Percentiles rank a stretch among this genome's conserved stretches.
These are phyloP conservation scores for Picocystis sp. DNA, from an alignment of 163 green algal species.

Conservation along the genomic window DNA sequence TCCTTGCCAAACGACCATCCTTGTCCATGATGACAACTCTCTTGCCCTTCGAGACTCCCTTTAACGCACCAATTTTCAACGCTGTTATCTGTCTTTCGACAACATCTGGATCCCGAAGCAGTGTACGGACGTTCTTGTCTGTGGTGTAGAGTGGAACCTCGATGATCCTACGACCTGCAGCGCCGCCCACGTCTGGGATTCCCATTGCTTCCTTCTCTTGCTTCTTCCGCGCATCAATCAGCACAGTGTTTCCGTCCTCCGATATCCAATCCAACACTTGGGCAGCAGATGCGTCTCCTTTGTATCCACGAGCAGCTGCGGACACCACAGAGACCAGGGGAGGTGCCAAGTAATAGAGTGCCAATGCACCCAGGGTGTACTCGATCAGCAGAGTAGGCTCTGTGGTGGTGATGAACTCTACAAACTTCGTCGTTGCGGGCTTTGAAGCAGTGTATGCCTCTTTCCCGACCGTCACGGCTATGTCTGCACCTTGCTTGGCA, in stretches of 20 bases:
- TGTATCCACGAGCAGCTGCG: conserved; percentile 42
- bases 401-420: conserved; percentile 30
- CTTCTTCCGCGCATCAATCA: conserved; percentile 53
- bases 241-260: conserved; percentile 27
- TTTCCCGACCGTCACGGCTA: too few species aligned
- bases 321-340: conserved; percentile 16
- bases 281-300: conserved; percentile 44
- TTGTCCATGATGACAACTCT: conserved; percentile 63
- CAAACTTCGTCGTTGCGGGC: not conserved
- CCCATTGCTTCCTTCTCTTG: conserved; percentile 46
- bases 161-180: conserved; percentile 20
- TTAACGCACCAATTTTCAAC: conserved; percentile 48
- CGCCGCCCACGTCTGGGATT: conserved; percentile 43
- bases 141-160: conserved; percentile 57
- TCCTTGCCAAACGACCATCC: conserved; percentile 36
- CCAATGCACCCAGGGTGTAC: conserved; percentile 36
- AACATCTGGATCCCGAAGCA: conserved; percentile 36
- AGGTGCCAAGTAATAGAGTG: conserved; percentile 37
- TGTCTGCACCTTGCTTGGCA: too few species aligned
- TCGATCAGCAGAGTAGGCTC: conserved; percentile 43
- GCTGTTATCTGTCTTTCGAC: conserved; percentile 41
- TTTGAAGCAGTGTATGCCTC: too few species aligned
- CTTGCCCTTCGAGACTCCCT: conserved; percentile 40
- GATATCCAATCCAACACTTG: conserved; percentile 46
- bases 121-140: conserved; percentile 45